Evolutionary conservation across 345 rosid species (phyloP), one percentile per base, ranked within the genome.

Genomic region (Eutrema heterophyllum): DNA sequence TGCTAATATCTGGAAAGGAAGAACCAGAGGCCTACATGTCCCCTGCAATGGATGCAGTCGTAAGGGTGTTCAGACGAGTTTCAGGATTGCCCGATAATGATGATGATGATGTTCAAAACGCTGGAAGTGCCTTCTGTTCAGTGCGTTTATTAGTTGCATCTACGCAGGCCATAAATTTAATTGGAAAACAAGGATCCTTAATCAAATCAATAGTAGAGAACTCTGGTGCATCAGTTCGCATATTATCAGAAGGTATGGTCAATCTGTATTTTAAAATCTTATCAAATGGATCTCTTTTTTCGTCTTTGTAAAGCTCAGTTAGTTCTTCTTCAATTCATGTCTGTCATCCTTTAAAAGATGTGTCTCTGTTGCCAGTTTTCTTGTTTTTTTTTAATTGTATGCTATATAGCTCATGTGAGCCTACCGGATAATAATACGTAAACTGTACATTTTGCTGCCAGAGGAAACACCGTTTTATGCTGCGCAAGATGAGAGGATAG

Each of bases 161-260:
- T 36, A 80, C 94, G 0, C 99, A 95, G 73, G 99, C 97, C 1
- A 92, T 89, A 7, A 88, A 84, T 80, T 82, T 95, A 40, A 95
- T 95, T 35, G 98, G 99, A 45, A 95, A 90, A 78, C 98, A 95
- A 67, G 99, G 98, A 9, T 90, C 89, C 13, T 65, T 79, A 33
- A 92, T 95, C 51, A 95, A 86, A 64, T 95, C 97, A 2, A 87
- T 95, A 15, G 97, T 92, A 55, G 97, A 95, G 80, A 83, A 64
- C 62, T 80, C 93, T 61, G 87, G 91, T 70, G 96, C 96, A 52
- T 76, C 87, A 38, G 91, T 92, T 49, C 87, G 97, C 32, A 88
- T 92, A 44, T 81, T 95, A 64, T 70, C 93, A 27, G 87, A 82
- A 81, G 97, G 97, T 89, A 79, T 67, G 71, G 6, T n/a, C 10